A percentile compares a stretch with the other conserved stretches of the same genome.
These are phyloP conservation scores for Huntiella savannae DNA, from an alignment of 2,329 filamentous ascomycete genomes.

Conservation along the genomic window DNA sequence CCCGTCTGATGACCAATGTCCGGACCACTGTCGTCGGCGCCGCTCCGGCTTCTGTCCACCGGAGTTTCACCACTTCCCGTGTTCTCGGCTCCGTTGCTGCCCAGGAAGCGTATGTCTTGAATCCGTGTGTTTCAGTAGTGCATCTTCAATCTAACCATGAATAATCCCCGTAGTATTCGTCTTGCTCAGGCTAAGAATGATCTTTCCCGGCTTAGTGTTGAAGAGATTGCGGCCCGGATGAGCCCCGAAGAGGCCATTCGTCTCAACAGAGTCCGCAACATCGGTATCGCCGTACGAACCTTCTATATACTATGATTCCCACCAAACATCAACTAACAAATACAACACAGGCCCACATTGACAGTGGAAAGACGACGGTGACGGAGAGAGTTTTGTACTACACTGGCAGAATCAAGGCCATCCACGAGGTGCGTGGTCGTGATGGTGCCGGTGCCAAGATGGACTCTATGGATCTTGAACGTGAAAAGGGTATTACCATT, in stretches of 20 bases:
- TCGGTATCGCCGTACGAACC: conserved; percentile 72
- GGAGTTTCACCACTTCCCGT: conserved; percentile 9
- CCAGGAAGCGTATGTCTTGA: conserved; percentile 22
- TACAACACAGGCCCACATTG: conserved; percentile 63
- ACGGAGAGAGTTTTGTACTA: conserved; percentile 97
- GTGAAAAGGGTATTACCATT: conserved; percentile 86
- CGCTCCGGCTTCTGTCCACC: neutral
- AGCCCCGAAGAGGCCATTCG: conserved; percentile 59
- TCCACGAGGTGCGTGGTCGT: conserved; percentile 90
- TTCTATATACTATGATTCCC: neutral
- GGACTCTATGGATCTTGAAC: conserved; percentile 98
- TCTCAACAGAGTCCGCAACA: conserved; percentile 73
- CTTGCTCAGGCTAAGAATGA: conserved; percentile 31
- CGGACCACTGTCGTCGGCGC: neutral
- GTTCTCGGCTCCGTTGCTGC: conserved; percentile 18
- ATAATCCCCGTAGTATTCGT: conserved; percentile 21
- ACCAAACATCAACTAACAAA: conserved; percentile 1
- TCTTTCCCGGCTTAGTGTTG: conserved; percentile 31
- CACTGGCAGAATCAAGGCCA: conserved; percentile 87
- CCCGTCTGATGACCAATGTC: conserved; percentile 3
- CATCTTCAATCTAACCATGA: neutral
- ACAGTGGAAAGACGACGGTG: conserved; percentile 92
- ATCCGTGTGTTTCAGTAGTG: neutral
- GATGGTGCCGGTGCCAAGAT: conserved; percentile 96
- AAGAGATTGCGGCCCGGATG: conserved; percentile 58